Evolutionary conservation across 805 yeast genomes (phyloP).

Genomic region (Sugiyamaella americana): DNA sequence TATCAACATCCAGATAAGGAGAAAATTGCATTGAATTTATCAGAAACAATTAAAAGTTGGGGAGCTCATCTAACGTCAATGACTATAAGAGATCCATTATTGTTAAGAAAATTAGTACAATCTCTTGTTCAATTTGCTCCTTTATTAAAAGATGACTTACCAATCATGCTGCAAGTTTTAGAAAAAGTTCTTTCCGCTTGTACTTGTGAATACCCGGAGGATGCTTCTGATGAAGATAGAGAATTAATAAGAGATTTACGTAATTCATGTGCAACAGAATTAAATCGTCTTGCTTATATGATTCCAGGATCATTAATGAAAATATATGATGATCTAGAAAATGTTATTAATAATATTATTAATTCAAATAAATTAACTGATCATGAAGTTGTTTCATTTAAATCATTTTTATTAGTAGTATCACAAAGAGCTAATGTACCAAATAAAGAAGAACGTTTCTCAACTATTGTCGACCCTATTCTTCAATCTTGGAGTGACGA

Average conservation of each 20-base stretch:
- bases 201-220: conserved; percentile 70
- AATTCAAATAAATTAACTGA: conserved; percentile 66
- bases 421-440: conserved; percentile 70
- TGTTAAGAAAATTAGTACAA: conserved; percentile 81
- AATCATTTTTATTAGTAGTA: conserved; percentile 84
- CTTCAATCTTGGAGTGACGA: conserved; percentile 89
- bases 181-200: conserved; percentile 83
- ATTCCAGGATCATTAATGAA: conserved; percentile 87
- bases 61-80: conserved; percentile 53
- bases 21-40: conserved; percentile 45
- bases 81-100: conserved; percentile 70
- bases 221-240: conserved; percentile 50
- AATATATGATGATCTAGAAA: conserved; percentile 76
- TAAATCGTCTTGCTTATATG: conserved; percentile 86
- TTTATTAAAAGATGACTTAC: conserved; percentile 58
- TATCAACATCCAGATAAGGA: conserved; percentile 56
- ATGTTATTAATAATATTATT: conserved; percentile 66
- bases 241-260: conserved; percentile 82
- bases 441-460: conserved; percentile 70
- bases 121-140: conserved; percentile 94
- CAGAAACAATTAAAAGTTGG: conserved; percentile 63
- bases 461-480: conserved; percentile 89
- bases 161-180: conserved; percentile 72
- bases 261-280: conserved; percentile 89
- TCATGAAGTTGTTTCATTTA: conserved; percentile 91